Conservation (phyloP, 2,329 filamentous ascomycete genomes). For the Pseudopyricularia javanii region DNA sequence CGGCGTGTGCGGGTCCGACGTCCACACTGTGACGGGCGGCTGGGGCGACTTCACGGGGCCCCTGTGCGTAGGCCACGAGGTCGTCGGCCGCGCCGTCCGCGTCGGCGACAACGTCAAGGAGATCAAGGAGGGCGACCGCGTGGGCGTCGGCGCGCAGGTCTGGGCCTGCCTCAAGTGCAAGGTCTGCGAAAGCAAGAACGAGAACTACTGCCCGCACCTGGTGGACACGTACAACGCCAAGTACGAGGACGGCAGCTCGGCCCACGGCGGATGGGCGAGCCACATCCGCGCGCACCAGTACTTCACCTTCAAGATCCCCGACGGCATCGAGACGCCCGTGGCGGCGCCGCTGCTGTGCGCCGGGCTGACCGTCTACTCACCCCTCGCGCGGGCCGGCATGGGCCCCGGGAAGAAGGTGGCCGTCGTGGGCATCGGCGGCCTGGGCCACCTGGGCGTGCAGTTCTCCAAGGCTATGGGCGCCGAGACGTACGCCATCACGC, state of each 20-base stretch:
- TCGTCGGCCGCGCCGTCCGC: slow-evolving; percentile 24
- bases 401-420: slow-evolving; percentile 24
- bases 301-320: slow-evolving; percentile 49
- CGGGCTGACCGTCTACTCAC: slow-evolving; percentile 31
- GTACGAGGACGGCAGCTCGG: slow-evolving; percentile 45
- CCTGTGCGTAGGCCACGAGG: slow-evolving; percentile 44
- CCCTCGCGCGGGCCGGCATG: slow-evolving; percentile 22
- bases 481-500: slow-evolving; percentile 52
- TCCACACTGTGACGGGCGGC: slow-evolving; percentile 45
- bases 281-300: slow-evolving; percentile 37
- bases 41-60: slow-evolving; percentile 34
- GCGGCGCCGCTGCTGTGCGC: slow-evolving; percentile 52
- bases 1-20: slow-evolving; percentile 47
- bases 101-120: slow-evolving; percentile 23
- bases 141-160: slow-evolving; percentile 51
- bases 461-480: slow-evolving; percentile 37
- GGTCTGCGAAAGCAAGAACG: slow-evolving; percentile 32
- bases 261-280: slow-evolving; percentile 51
- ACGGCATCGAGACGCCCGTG: slow-evolving; percentile 31
- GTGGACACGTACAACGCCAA: slow-evolving; percentile 41
- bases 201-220: slow-evolving; percentile 35
- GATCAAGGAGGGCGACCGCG: slow-evolving; percentile 50
- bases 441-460: slow-evolving; percentile 32
- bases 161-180: slow-evolving; percentile 40
- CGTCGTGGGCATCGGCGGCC: slow-evolving; percentile 25